phyloP scores from a whole-genome alignment of 106 monocot genomes.

The Amphibolis antarctica region DNA sequence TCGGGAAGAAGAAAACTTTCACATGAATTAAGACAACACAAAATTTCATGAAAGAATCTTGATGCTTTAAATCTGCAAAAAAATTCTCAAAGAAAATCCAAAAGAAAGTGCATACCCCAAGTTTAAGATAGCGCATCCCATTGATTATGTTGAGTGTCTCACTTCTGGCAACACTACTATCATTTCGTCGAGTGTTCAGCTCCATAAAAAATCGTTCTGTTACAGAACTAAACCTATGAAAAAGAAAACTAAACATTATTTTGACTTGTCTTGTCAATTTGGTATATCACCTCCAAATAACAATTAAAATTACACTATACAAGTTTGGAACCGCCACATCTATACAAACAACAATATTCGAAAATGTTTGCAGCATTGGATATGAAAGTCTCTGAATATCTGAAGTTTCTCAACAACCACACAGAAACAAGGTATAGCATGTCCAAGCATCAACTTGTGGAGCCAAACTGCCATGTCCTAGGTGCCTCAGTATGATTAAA shows the following conservation, averaged over 20 bases:
- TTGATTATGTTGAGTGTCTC: slow-evolving; percentile 96
- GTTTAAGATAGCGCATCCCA: slow-evolving; percentile 99
- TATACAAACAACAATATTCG: no score
- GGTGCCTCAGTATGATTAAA: no score
- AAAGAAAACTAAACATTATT: background rate
- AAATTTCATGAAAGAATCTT: background rate
- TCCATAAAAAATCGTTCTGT: slow-evolving; percentile 99
- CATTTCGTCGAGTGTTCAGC: slow-evolving; percentile 70
- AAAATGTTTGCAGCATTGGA: no score
- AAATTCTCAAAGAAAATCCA: slow-evolving; percentile 1
- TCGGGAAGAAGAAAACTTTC: background rate
- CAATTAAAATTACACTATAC: background rate
- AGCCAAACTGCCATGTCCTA: no score
- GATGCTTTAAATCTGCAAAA: no score
- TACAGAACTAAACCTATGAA: slow-evolving; percentile 88
- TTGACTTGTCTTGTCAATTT: background rate
- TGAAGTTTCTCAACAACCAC: no score
- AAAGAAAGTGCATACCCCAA: slow-evolving; percentile 54
- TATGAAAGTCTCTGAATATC: no score
- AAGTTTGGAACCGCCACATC: no score
- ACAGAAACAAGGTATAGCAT: no score
- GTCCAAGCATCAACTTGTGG: no score
- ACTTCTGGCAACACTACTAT: slow-evolving; percentile 80
- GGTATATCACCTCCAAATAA: background rate
- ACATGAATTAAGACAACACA: background rate